A percentile compares a stretch with the other conserved stretches of the same genome.
Conservation (phyloP, 148 eudicot genomes). For the Pouteria glomerata region DNA sequence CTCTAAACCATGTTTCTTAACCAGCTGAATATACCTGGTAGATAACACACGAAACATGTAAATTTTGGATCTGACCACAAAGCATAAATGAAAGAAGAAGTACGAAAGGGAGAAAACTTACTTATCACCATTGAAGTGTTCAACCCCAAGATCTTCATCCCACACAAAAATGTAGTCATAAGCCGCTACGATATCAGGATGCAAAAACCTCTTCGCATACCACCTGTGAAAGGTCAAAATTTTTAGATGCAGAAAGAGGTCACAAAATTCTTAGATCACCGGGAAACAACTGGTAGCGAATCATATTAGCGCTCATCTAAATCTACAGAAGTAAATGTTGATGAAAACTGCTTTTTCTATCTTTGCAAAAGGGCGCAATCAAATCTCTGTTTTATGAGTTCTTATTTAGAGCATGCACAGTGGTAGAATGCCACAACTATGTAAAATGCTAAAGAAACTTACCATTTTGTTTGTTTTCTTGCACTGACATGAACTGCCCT, state of each 20-base stretch:
- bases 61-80: not conserved
- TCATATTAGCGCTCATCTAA: not conserved
- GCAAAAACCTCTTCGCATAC: conserved; percentile 82
- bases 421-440: not conserved
- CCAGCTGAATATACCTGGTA: conserved; percentile 57
- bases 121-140: conserved; percentile 73
- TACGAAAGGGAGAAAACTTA: conserved; percentile 17
- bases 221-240: conserved; percentile 38
- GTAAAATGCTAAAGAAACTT: not conserved
- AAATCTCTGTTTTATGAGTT: not conserved
- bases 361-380: not conserved
- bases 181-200: conserved; percentile 66
- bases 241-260: not conserved
- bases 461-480: conserved; percentile 36
- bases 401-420: not conserved
- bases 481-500: conserved; percentile 74
- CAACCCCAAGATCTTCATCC: conserved; percentile 83
- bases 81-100: not conserved
- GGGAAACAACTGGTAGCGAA: not conserved
- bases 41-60: not conserved
- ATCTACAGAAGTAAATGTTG: not conserved
- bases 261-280: not conserved
- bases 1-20: conserved; percentile 76
- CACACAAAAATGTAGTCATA: conserved; percentile 71
- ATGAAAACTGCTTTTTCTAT: not conserved